Base-by-base conservation (phyloP, 2,329 filamentous ascomycete species). In the Akanthomyces lecanii region DNA sequence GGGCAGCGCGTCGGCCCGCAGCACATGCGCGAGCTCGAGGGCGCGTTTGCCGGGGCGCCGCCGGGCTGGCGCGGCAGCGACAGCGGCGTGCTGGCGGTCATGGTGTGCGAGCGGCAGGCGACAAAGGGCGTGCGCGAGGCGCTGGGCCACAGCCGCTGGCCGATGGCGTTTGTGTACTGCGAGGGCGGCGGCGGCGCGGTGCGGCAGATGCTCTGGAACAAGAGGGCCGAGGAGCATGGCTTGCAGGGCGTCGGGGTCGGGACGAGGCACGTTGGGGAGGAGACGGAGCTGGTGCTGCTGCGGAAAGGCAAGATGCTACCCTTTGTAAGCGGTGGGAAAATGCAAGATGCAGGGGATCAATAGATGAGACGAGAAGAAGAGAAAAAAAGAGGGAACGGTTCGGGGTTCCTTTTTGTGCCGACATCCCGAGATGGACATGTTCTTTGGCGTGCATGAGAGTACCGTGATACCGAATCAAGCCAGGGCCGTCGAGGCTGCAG, bases 121-220 rank as follows among this genome's bases (percentile, higher is more conserved):
- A 96, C 92, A 0, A 89, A 86, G 70, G 94, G 93, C 1, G 86
- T 96, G 3, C 79, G 90, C 63, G 87, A 92, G 54, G 86, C 91
- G 28, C 71, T 97, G 67, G 82, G 82, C 5, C 78, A 85, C 63
- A 90, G 89, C 70, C 74, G 77, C 44, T 87, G 84, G 78, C 90
- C 92, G 0, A 83, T 97, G 80, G 87, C 87, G 0, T 96, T 86
- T 69, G 74, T 90, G 30, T 85, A 84, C 62, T 86, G 89, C 64
- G 82, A 82, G 0, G 69, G 69, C 18, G 89, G 89, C 0, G 71
- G 82, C 2, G 90, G 90, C 0, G 71, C 71, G 8, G 72, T 92
- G 25, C 75, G 81, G 69, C 89, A 93, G 76, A 83, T 92, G 73
- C 67, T 92, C 4, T 93, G 89, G 90, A 94, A 93, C 71, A 74